These are phyloP conservation scores for Xylaria grammica DNA, from an alignment of 495 filamentous ascomycete genomes.

Conservation along the genomic window DNA sequence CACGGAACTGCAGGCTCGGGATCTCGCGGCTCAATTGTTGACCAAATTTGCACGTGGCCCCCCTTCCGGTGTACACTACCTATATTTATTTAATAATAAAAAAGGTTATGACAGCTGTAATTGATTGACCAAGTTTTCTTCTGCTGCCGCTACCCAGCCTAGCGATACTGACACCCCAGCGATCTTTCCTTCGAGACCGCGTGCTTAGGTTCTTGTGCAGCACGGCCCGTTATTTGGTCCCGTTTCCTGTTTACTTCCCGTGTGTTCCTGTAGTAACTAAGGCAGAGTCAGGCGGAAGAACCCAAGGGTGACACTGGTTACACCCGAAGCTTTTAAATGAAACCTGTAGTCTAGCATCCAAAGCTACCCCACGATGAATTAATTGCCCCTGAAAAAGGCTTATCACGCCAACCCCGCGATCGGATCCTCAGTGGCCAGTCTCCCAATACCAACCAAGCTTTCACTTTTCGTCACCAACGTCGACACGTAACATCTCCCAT, in stretches of 20 bases:
- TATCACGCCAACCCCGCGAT: conserved; percentile 13
- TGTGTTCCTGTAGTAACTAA: too few species aligned
- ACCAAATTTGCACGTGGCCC: conserved; percentile 6
- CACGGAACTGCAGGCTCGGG: not conserved
- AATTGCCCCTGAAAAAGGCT: conserved; percentile 15
- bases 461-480: not conserved
- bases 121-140: too few species aligned
- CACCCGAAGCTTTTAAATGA: not conserved
- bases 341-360: not conserved
- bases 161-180: too few species aligned
- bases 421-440: not conserved
- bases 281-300: too few species aligned
- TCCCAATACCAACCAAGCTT: not conserved
- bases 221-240: too few species aligned
- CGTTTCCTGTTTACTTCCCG: too few species aligned
- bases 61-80: not conserved
- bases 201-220: too few species aligned
- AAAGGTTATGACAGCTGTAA: too few species aligned
- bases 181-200: too few species aligned
- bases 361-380: conserved; percentile 20
- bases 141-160: too few species aligned
- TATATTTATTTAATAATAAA: too few species aligned
- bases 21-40: conserved; percentile 12
- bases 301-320: not conserved
- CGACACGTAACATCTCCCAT: conserved; percentile 13